A percentile compares a stretch with the other conserved stretches of the same genome.
Evolutionary conservation across 208 protist genomes (phyloP).

Genomic region (Leishmania lainsoni): DNA sequence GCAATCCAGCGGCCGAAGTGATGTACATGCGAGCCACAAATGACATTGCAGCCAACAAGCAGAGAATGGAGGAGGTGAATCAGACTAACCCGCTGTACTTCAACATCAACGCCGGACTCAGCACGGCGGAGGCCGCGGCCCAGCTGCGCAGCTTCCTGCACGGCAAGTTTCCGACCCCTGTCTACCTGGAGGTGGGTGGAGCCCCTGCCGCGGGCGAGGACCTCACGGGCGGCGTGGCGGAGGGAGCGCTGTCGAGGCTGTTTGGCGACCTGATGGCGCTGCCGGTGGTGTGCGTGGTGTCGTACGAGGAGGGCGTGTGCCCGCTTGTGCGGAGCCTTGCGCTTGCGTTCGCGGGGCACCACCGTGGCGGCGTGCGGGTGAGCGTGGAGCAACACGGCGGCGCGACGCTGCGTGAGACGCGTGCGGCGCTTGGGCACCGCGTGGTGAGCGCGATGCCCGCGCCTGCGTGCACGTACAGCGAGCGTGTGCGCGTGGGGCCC

Average conservation of each 20-base stretch:
- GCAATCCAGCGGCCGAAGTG: constrained; percentile 14
- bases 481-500: background rate
- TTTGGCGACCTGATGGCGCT: constrained; percentile 44
- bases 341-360: too few species aligned
- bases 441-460: constrained; percentile 31
- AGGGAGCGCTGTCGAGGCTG: constrained; percentile 1
- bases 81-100: constrained; percentile 36
- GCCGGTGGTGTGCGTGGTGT: constrained; percentile 10
- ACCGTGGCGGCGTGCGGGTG: too few species aligned
- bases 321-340: too few species aligned
- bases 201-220: background rate
- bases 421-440: background rate
- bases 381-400: too few species aligned
- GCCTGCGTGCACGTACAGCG: constrained; percentile 35
- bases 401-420: too few species aligned
- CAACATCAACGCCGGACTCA: constrained; percentile 44
- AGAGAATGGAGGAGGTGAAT: constrained; percentile 15
- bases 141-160: constrained; percentile 36
- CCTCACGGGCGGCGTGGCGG: background rate
- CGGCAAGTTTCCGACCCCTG: constrained; percentile 19
- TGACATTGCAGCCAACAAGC: constrained; percentile 21
- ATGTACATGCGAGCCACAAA: constrained; percentile 27
- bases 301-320: too few species aligned
- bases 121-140: background rate
- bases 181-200: constrained; percentile 29